Base-by-base conservation (phyloP, 345 rosid species). In the Heritiera fomes region DNA sequence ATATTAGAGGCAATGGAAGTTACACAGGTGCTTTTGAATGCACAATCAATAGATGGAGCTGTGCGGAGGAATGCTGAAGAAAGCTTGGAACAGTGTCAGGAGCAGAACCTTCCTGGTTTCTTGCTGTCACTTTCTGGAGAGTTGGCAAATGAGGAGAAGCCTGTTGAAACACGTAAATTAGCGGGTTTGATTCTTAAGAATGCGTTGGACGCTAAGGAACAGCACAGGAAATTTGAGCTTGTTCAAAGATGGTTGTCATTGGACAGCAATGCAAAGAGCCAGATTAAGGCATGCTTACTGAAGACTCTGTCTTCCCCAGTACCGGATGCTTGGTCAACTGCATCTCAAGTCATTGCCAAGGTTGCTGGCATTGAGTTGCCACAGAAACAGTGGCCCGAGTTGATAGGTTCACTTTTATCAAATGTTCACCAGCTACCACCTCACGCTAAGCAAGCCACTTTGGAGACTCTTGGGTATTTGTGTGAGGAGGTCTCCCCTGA, bases 401-500 rank as follows among this genome's bases (percentile, higher is more conserved):
- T 91, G 62, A 74, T 91, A 34, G 91, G 82, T 81, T 83, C 89
- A 7, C 93, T 91, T 73, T 82, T 91, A 71, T 88, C 91, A 15
- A 89, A 85, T 76, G 83, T 91, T 86, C 95, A 89, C 70, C 91
- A 88, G 79, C 76, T 91, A 20, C 91, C 91, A 20, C 81, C 89
- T 64, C 87, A 88, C 79, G 88, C 88, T 75, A 91, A 88, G 85
- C 93, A 91, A 82, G 93, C 95, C 17, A 89, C 95, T 62, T 82
- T 91, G 61, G 95, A 91, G 85, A 89, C 95, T 80, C 95, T 91
- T 80, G 95, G 95, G 59, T 91, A 91, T 80, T 77, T 91, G 7
- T 91, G 95, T 62, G 95, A 91, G 80, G 95, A 91, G 87, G 91
- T 91, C 46, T 89, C 95, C 8, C 89, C 95, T 60, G 95, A 91